Base-by-base conservation (phyloP, 2,329 filamentous ascomycete genomes). In the Aspergillus texensis region DNA sequence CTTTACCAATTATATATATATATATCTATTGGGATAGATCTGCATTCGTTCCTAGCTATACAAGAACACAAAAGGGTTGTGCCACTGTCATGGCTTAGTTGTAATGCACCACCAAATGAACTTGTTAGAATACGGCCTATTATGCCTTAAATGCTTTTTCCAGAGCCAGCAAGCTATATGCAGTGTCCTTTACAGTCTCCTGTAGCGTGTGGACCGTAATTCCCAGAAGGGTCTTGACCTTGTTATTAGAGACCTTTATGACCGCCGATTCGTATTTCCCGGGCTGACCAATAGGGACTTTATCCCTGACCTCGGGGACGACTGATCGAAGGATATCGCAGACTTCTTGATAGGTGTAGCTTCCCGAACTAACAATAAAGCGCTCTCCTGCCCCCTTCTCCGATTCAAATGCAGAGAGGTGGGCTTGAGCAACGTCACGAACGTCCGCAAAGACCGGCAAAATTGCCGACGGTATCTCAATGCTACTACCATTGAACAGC, bases 351-450 rank as follows among this genome's bases (percentile, higher is more conserved):
- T 62, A 58, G 45, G 30, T 41, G 32, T 32, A 63, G 16, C 50
- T 10, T 12, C 45, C 61, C 10, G 41, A 28, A 2, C 36, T 24
- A 21, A 55, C 26, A 30, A 61, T 39, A 21, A 60, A 63, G 6
- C 62, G 58, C 28, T 57, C 19, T 3, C 46, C 46, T 2, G 21
- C 52, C 1, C 41, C 65, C 14, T 57, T 57, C 3, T 48, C 32
- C 2, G 28, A 2, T 32, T 57, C 36, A 36, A 60, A 54, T 3
- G 65, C 65, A 9, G 12, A 12, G 10, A 64, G 54, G 43, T 67
- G 62, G 12, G 57, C 60, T 14, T 36, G 10, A 9, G 65, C 63
- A 10, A 67, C 32, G 32, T 67, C 65, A 12, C 65, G 60, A 11
- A 60, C 65, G 30, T 67, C 62, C 6, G 58, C 65, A n/a, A 41